phyloP scores from a whole-genome alignment of 2,329 filamentous ascomycete species.

The Claviceps spartinae region DNA sequence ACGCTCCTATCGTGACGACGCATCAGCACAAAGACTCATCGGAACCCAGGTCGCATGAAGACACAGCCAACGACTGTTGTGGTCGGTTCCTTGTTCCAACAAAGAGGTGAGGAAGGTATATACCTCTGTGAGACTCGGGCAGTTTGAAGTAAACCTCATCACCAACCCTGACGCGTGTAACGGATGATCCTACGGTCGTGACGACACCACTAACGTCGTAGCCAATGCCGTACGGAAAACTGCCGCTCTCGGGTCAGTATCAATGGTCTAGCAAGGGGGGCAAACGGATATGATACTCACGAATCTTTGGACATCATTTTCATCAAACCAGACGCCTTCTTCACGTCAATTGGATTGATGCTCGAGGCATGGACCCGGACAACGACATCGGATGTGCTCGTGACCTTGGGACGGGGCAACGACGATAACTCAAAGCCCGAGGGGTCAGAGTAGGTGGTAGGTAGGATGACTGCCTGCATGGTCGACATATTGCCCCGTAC shows the following conservation, averaged over 20 bases:
- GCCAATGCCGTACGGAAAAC: conserved; percentile 29
- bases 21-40: neutral
- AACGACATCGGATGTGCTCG: conserved; percentile 12
- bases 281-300: conserved; percentile 10
- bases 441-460: conserved; percentile 10
- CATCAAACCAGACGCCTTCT: conserved; percentile 22
- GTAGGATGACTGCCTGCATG: conserved; percentile 10
- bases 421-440: conserved; percentile 10
- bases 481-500: neutral
- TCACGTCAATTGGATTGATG: conserved; percentile 32
- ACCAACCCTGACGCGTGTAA: conserved; percentile 19
- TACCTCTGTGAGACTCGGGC: conserved; percentile 11
- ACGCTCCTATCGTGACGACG: conserved; percentile 15
- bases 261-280: neutral
- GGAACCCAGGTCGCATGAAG: neutral
- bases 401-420: conserved; percentile 12
- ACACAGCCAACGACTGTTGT: neutral
- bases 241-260: neutral
- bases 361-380: conserved; percentile 29
- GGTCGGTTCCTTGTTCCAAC: neutral
- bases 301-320: conserved; percentile 19
- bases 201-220: conserved; percentile 28
- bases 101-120: neutral
- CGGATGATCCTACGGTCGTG: conserved; percentile 18
- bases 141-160: conserved; percentile 13